These are phyloP conservation scores for Hortaea sp. DNA, from an alignment of 2,329 filamentous ascomycete species.

Conservation along the genomic window DNA sequence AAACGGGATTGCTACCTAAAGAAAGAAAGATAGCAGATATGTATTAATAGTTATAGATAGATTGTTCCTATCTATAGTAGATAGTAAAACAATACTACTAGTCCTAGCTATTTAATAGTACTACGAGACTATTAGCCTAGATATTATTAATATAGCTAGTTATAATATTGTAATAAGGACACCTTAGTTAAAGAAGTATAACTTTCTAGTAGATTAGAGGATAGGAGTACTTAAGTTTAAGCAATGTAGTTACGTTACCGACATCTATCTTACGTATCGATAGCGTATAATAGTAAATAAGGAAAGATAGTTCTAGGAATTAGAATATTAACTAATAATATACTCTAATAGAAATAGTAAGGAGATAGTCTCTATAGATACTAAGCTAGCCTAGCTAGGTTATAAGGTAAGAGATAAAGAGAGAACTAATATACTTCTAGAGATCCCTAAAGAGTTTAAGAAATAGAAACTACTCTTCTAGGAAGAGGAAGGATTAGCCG, in stretches of 20 bases:
- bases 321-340: not conserved
- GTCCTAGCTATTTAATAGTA: slow-evolving; percentile 5
- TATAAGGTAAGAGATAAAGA: slow-evolving; percentile 1
- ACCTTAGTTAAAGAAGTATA: slow-evolving; percentile 8
- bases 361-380: not conserved
- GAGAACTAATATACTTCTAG: not conserved
- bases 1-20: slow-evolving; percentile 6
- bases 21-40: slow-evolving; percentile 6
- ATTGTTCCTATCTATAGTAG: slow-evolving; percentile 5
- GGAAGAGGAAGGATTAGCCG: slow-evolving; percentile 7
- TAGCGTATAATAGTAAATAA: slow-evolving; percentile 7
- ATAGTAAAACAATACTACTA: slow-evolving; percentile 7
- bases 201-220: slow-evolving; percentile 6
- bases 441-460: slow-evolving; percentile 6
- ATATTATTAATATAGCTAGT: slow-evolving; percentile 8
- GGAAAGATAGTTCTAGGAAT: slow-evolving; percentile 5
- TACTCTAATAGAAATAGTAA: not conserved
- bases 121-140: slow-evolving; percentile 7
- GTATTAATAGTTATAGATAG: slow-evolving; percentile 6
- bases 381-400: not conserved
- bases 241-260: slow-evolving; percentile 4
- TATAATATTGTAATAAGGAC: slow-evolving; percentile 8
- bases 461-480: slow-evolving; percentile 10
- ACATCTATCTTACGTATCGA: slow-evolving; percentile 1
- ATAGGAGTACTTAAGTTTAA: slow-evolving; percentile 9